phyloP scores from a whole-genome alignment of 202 grass and related monocot genomes.

The Miscanthus sacchariflorus region DNA sequence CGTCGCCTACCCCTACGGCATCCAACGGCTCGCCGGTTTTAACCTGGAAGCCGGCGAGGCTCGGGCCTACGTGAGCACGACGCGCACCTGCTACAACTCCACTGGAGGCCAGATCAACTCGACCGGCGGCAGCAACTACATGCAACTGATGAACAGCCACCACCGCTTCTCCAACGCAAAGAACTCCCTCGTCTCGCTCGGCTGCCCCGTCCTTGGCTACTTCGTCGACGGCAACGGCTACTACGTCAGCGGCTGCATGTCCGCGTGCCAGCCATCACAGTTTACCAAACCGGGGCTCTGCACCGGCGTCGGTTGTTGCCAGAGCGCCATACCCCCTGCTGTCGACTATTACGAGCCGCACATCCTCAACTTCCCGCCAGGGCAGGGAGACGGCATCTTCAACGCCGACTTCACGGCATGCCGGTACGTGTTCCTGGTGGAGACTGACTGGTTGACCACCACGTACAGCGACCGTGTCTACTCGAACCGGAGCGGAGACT shows the following conservation, averaged over 20 bases:
- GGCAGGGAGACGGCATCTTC: background rate
- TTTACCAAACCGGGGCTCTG: conserved; percentile 13
- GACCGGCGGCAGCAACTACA: background rate
- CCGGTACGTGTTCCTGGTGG: conserved; percentile 56
- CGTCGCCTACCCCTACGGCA: too few relatives aligned
- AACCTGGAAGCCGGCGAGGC: conserved; percentile 30
- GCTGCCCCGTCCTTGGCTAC: conserved; percentile 62
- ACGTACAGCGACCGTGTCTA: background rate
- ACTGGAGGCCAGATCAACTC: too few relatives aligned
- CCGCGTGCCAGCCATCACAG: conserved; percentile 44
- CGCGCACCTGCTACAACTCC: conserved; percentile 36
- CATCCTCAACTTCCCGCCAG: background rate
- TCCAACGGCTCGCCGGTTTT: too few relatives aligned
- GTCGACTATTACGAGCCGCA: conserved; percentile 12
- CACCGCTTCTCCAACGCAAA: conserved; percentile 26
- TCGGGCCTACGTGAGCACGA: background rate
- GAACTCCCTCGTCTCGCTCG: conserved; percentile 49
- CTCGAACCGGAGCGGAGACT: conserved; percentile 41
- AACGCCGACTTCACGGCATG: conserved; percentile 7
- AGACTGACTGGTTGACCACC: conserved; percentile 31
- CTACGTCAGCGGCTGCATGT: conserved; percentile 55
- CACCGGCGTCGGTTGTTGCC: conserved; percentile 68
- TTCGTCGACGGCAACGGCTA: accelerated
- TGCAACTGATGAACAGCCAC: background rate
- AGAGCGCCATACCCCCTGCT: conserved; percentile 44